Evolutionary conservation across 2,329 filamentous ascomycete genomes (phyloP).

Genomic region (Tolypocladium amazonense): DNA sequence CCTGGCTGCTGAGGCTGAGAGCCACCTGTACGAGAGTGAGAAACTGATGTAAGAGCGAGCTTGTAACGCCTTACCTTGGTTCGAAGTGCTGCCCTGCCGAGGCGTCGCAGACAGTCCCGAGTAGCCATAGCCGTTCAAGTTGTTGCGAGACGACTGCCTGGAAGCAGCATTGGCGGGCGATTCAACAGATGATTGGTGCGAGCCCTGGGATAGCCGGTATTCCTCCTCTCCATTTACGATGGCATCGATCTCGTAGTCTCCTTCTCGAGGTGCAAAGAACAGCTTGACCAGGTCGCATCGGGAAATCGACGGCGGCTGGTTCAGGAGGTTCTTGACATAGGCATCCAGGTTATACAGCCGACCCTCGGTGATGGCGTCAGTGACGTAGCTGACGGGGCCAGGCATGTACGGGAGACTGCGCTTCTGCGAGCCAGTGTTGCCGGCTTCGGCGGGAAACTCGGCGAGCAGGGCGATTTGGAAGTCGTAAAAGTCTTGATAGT

Average conservation of each 20-base stretch:
- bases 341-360: slow-evolving; percentile 87
- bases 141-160: slow-evolving; percentile 54
- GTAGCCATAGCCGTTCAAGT: slow-evolving; percentile 47
- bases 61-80: slow-evolving; percentile 4
- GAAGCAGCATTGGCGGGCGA: slow-evolving; percentile 51
- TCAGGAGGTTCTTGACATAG: slow-evolving; percentile 85
- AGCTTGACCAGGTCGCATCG: slow-evolving; percentile 75
- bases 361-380: slow-evolving; percentile 92
- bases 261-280: slow-evolving; percentile 81
- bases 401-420: slow-evolving; percentile 94
- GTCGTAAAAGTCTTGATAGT: slow-evolving; percentile 98
- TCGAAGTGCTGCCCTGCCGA: slow-evolving; percentile 33
- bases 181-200: slow-evolving; percentile 54
- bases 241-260: slow-evolving; percentile 86
- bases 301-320: slow-evolving; percentile 75
- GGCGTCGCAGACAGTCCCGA: slow-evolving; percentile 42
- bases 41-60: no score
- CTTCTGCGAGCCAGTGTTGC: slow-evolving; percentile 68
- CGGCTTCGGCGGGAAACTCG: slow-evolving; percentile 85
- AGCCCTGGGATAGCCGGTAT: slow-evolving; percentile 63
- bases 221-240: slow-evolving; percentile 58
- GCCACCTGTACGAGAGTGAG: neutral
- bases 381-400: slow-evolving; percentile 93
- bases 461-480: slow-evolving; percentile 93
- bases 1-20: slow-evolving; percentile 9